Evolutionary conservation across 2,329 filamentous ascomycete genomes (phyloP), one percentile per base, ranked within the genome.

Genomic region (Trichoderma polysporum): DNA sequence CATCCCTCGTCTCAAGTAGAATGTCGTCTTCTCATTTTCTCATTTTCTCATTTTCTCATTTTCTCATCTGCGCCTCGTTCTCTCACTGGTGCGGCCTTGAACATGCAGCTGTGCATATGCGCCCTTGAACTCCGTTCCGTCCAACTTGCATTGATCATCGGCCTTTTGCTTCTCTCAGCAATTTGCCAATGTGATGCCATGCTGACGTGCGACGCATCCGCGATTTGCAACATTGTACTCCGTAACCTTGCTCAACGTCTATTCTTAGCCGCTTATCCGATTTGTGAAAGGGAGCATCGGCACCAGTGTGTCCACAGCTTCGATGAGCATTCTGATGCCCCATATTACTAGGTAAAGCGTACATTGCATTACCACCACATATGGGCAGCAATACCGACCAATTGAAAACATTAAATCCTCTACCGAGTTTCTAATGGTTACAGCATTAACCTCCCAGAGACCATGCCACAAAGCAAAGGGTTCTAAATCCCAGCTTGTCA

Each of bases 131-230:
- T n/a, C n/a, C n/a, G n/a, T n/a, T n/a, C n/a, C n/a, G n/a, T 22
- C 54, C 27, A 19, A 8, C 31, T 19, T 47, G 66, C 65, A 56
- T 57, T 54, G 58, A 63, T 67, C 39, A 33, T 25, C 59, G 33
- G 33, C 41, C 41, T 45, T 31, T 49, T 10, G 17, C 10, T 49
- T 27, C 45, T 41, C 29, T 22, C 22, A 47, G n/a, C 35, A 49
- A 63, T 35, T 57, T 64, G 66, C 61, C 10, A 60, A 67, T 67
- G 67, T 64, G 66, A 68, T 64, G 59, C 59, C 45, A 54, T 59
- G 59, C 61, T 59, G 68, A 69, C 60, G 68, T 66, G 66, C 68
- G 64, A 19, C 53, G 54, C 22, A 29, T 61, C 37, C 25, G 15
- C 47, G 31, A 22, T 66, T 52, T 27, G 50, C 64, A 54, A 50